Evolutionary conservation across 306 rosid species (phyloP).

Genomic region (Prinsepia uniflora): DNA sequence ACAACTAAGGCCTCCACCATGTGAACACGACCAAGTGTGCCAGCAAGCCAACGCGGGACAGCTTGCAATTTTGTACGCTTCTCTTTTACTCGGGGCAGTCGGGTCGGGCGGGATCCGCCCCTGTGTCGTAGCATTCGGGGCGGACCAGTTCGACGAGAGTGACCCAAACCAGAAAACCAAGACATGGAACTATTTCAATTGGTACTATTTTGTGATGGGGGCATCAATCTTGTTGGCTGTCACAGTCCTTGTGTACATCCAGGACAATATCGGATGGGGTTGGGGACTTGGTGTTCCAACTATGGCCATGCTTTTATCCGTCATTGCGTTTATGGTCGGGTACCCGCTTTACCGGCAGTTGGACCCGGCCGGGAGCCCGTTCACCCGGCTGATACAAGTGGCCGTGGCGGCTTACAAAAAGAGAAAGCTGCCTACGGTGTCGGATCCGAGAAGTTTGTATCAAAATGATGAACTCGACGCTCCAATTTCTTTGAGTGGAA

Average conservation of each 20-base stretch:
- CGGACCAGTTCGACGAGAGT: slow-evolving; percentile 78
- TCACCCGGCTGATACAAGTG: slow-evolving; percentile 78
- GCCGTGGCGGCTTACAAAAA: slow-evolving; percentile 61
- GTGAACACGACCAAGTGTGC: slow-evolving; percentile 51
- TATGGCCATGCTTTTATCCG: slow-evolving; percentile 70
- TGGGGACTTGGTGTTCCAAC: slow-evolving; percentile 83
- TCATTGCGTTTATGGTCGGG: slow-evolving; percentile 52
- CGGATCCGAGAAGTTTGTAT: slow-evolving; percentile 37
- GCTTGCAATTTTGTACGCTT: slow-evolving; percentile 47
- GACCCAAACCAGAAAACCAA: slow-evolving; percentile 60
- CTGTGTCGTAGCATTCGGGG: slow-evolving; percentile 92
- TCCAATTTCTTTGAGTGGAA: slow-evolving; percentile 57
- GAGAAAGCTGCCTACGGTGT: slow-evolving; percentile 40
- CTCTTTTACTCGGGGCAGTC: slow-evolving; percentile 55
- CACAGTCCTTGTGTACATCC: slow-evolving; percentile 79
- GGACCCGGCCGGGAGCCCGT: slow-evolving; percentile 83
- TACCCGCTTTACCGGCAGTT: slow-evolving; percentile 80
- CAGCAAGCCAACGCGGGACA: slow-evolving; percentile 59
- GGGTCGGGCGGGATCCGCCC: slow-evolving; percentile 99
- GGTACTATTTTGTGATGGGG: slow-evolving; percentile 96
- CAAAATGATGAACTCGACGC: slow-evolving; percentile 70
- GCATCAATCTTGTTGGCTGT: slow-evolving; percentile 71
- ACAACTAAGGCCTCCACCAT: slow-evolving; percentile 68
- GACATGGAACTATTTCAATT: slow-evolving; percentile 86
- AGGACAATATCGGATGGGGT: slow-evolving; percentile 93